Evolutionary conservation across 345 rosid genomes (phyloP), one percentile per base, ranked within the genome.

Genomic region (Moringa oleifera): DNA sequence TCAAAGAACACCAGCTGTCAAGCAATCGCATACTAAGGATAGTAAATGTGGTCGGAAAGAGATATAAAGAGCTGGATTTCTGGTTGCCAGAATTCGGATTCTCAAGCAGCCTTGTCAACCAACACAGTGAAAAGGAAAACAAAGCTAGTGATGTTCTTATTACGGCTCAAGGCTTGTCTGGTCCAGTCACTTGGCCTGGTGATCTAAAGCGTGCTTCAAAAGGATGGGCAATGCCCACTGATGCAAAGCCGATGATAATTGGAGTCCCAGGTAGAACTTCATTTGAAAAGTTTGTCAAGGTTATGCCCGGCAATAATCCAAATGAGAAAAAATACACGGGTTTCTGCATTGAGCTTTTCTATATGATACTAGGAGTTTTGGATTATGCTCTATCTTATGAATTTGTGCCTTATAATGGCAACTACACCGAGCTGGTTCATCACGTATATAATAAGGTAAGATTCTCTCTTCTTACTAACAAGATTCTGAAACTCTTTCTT

Each of bases 341-440:
- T 20, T 85, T 77, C 53, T 82, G 88, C 78, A 75, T 83, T n/a
- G 64, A 70, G 6, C 81, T 85, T 23, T 85, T 85, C 20, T 0
- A 58, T 4, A 12, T 68, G 67, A 65, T 77, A 45, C 52, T 24
- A 3, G 21, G 1, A 0, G 4, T n/a, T 24, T 24, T 73, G 46
- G 67, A 20, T 18, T 78, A 71, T 50, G 25, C 0, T 47, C 65
- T 85, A 3, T 59, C 70, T 31, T 77, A 61, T 28, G 45, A 18
- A 13, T 77, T 82, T 33, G n/a, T 0, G 17, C 64, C 64, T 20
- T 45, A 68, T 20, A 6, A 75, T 20, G 81, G 82, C 58, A 69
- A 69, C 2, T 83, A 85, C 46, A 75, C 73, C 25, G 74, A 77
- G 2, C 66, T 85, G 62, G 64, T 85, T 52, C 0, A 63, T 28